These are phyloP conservation scores for Striga asiatica DNA, from an alignment of 257 asterid genomes.

Conservation along the genomic window DNA sequence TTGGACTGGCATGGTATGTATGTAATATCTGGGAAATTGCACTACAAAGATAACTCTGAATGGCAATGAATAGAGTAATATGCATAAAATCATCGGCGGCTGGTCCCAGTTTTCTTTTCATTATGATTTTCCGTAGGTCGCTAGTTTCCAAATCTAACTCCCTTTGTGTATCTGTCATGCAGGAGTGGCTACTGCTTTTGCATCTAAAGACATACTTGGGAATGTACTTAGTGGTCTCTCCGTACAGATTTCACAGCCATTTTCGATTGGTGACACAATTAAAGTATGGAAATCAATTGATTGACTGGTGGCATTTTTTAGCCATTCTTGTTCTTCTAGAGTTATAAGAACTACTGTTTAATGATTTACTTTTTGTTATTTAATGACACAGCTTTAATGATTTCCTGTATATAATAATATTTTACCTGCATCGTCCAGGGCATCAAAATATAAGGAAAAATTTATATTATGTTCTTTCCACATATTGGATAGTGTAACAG, in stretches of 20 bases:
- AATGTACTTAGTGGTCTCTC: slow-evolving; percentile 82
- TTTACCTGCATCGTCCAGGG: background rate
- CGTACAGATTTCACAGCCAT: slow-evolving; percentile 68
- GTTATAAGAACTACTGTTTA: slow-evolving; percentile 2
- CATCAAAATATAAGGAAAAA: background rate
- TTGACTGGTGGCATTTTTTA: slow-evolving; percentile 1
- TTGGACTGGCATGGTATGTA: background rate
- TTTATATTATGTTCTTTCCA: background rate
- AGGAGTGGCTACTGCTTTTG: slow-evolving; percentile 99
- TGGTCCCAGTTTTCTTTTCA: background rate
- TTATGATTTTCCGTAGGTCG: background rate
- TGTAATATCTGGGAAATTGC: background rate
- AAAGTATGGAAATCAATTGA: slow-evolving; percentile 39
- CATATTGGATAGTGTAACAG: background rate
- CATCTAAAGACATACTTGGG: slow-evolving; percentile 82
- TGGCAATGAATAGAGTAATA: background rate
- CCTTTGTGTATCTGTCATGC: slow-evolving; percentile 17
- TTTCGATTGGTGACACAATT: slow-evolving; percentile 80
- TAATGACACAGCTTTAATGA: too few species aligned
- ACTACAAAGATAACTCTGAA: background rate
- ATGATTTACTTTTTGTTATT: background rate
- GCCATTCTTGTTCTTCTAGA: background rate
- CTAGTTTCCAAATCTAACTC: slow-evolving; percentile 9
- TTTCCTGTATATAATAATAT: background rate
- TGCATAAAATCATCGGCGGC: background rate